Conservation (phyloP, 345 rosid genomes). For the Hirschfeldia incana region DNA sequence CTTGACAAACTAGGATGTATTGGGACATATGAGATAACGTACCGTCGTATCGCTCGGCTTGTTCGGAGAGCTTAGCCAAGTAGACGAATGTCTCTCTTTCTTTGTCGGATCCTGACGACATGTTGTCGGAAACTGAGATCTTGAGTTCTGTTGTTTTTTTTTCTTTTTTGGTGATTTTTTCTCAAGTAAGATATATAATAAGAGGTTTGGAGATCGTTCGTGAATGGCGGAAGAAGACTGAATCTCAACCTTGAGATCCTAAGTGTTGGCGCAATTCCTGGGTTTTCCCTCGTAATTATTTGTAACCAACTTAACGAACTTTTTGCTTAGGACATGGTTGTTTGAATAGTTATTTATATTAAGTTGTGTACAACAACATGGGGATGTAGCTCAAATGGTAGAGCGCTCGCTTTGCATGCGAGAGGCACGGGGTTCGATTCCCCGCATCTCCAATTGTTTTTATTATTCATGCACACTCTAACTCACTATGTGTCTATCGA, state of each 20-base stretch:
- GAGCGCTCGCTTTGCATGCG: slow-evolving; percentile 98
- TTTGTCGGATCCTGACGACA: slow-evolving; percentile 62
- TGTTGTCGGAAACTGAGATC: slow-evolving; percentile 4
- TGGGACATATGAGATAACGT: neutral
- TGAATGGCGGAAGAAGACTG: slow-evolving; percentile 51
- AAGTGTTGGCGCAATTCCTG: slow-evolving; percentile 29
- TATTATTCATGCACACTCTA: neutral
- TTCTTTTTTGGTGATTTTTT: neutral
- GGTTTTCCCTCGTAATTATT: slow-evolving; percentile 1
- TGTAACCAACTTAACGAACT: slow-evolving; percentile 31
- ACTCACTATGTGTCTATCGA: neutral
- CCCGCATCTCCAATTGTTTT: slow-evolving; percentile 65
- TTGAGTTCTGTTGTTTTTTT: neutral
- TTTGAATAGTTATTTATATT: neutral
- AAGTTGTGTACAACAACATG: neutral
- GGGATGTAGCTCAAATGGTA: slow-evolving; percentile 71
- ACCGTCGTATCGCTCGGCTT: slow-evolving; percentile 97
- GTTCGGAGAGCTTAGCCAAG: slow-evolving; percentile 94
- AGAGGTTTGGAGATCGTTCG: slow-evolving; percentile 35
- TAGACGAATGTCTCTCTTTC: slow-evolving; percentile 85
- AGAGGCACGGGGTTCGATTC: slow-evolving; percentile 93
- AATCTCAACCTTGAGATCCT: slow-evolving; percentile 57
- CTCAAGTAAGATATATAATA: slow-evolving; percentile 11
- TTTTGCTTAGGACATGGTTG: neutral
- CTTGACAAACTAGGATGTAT: neutral